Evolutionary conservation across 2,329 filamentous ascomycete species (phyloP).

Genomic region (Malbranchea cinnamomea): DNA sequence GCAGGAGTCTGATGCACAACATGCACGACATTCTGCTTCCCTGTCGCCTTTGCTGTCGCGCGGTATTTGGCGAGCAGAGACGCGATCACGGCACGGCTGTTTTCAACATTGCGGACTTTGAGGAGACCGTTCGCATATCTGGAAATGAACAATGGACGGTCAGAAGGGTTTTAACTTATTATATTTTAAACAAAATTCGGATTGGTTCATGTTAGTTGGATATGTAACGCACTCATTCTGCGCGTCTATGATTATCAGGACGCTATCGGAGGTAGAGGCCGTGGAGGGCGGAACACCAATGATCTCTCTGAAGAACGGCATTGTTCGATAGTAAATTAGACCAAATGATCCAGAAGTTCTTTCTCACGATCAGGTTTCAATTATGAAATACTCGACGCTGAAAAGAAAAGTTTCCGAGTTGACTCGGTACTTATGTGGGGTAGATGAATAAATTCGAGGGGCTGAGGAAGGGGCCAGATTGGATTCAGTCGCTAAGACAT

Average conservation of each 20-base stretch:
- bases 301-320: conserved; percentile 33
- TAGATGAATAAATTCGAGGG: too few relatives aligned
- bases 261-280: conserved; percentile 42
- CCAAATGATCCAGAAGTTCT: too few relatives aligned
- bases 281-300: conserved; percentile 41
- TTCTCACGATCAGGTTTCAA: too few relatives aligned
- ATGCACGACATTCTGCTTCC: conserved; percentile 40
- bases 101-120: conserved; percentile 37
- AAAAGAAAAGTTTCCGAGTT: too few relatives aligned
- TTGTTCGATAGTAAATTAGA: too few relatives aligned
- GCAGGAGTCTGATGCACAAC: conserved; percentile 44
- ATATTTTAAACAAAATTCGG: not conserved
- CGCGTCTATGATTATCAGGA: conserved; percentile 53
- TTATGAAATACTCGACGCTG: too few relatives aligned
- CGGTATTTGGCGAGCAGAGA: conserved; percentile 46
- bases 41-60: conserved; percentile 26
- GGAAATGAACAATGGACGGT: not conserved
- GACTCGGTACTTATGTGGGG: too few relatives aligned
- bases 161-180: too few relatives aligned
- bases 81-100: conserved; percentile 42
- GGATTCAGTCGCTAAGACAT: too few relatives aligned
- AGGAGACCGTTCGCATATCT: conserved; percentile 40
- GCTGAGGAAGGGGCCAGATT: too few relatives aligned
- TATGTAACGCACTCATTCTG: conserved; percentile 47
- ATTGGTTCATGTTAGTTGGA: too few relatives aligned